Conservation (phyloP, 108 stramenopile species). For the Skeletonema costatum region DNA sequence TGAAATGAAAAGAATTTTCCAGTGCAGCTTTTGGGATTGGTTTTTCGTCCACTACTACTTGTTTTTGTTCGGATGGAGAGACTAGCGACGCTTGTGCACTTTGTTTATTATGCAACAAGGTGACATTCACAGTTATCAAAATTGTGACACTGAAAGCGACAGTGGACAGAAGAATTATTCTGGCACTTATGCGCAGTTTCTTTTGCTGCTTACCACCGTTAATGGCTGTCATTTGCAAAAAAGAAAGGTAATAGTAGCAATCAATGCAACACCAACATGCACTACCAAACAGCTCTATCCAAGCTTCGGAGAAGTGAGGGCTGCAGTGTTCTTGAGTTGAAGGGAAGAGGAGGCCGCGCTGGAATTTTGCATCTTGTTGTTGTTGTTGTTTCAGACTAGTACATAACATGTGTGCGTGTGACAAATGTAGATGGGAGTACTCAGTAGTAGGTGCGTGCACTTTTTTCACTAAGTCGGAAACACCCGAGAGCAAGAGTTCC, state of each 20-base stretch:
- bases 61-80: background rate
- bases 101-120: background rate
- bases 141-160: background rate
- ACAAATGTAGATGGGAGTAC: too few species aligned
- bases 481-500: too few species aligned
- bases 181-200: background rate
- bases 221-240: background rate
- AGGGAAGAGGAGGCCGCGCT: too few species aligned
- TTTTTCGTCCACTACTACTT: background rate
- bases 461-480: too few species aligned
- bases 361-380: too few species aligned
- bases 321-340: too few species aligned
- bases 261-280: too few species aligned
- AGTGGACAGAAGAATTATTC: background rate
- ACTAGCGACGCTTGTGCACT: background rate
- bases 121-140: background rate
- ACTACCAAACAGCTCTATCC: too few species aligned
- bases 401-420: too few species aligned
- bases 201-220: background rate
- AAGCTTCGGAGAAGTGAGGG: too few species aligned
- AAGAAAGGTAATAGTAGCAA: background rate
- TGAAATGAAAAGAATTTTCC: constrained; percentile 41
- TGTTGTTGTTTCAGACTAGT: too few species aligned
- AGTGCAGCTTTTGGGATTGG: background rate
- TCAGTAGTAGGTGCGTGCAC: too few species aligned